Evolutionary conservation across 306 rosid genomes (phyloP).

Genomic region (Dryas alaskensis): DNA sequence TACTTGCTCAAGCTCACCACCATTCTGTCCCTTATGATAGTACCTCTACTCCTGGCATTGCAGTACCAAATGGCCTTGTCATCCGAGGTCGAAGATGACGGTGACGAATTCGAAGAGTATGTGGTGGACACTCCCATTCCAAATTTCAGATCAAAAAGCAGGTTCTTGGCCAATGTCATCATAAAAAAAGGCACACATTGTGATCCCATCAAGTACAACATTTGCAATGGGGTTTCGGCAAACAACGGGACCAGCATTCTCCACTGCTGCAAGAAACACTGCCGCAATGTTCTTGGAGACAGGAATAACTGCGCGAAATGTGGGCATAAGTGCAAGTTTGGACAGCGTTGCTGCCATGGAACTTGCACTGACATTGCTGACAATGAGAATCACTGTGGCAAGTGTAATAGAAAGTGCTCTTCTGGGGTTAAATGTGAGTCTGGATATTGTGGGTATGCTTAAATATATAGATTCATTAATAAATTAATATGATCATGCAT

Average conservation of each 20-base stretch:
- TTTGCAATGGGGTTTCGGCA: conserved; percentile 57
- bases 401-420: conserved; percentile 53
- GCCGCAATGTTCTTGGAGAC: conserved; percentile 56
- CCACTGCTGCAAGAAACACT: conserved; percentile 67
- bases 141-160: conserved; percentile 41
- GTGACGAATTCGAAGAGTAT: conserved; percentile 26
- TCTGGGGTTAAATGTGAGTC: conserved; percentile 42
- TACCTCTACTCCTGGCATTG: conserved; percentile 19
- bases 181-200: conserved; percentile 49
- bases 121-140: conserved; percentile 35
- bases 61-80: conserved; percentile 29
- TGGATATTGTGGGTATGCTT: conserved; percentile 61
- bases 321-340: conserved; percentile 51
- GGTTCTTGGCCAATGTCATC: conserved; percentile 36
- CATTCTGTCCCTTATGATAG: conserved; percentile 40
- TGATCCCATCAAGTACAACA: conserved; percentile 24
- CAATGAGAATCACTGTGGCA: conserved; percentile 48
- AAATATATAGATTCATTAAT: not conserved
- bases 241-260: conserved; percentile 54
- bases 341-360: conserved; percentile 52
- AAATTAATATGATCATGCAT: not conserved
- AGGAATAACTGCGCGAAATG: conserved; percentile 55
- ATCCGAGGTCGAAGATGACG: conserved; percentile 6
- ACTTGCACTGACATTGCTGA: conserved; percentile 35
- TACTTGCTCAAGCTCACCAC: conserved; percentile 38